phyloP scores from a whole-genome alignment of 805 yeast genomes.

The Groenewaldozyma salmanticensis region DNA sequence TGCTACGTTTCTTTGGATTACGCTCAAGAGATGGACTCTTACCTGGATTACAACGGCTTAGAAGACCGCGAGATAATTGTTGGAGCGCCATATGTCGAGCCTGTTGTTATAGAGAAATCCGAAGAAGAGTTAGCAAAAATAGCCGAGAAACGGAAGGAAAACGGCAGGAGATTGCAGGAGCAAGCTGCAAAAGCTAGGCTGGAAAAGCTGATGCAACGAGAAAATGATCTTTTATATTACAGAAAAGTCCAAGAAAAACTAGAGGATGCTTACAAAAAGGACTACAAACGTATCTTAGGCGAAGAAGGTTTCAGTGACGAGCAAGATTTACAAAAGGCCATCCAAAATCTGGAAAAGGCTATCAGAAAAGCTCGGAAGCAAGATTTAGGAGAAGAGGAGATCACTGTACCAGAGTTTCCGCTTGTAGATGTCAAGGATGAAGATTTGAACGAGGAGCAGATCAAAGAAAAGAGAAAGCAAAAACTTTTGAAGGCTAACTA shows the following conservation, averaged over 20 bases:
- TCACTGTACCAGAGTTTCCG: conserved; percentile 53
- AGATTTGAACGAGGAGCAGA: conserved; percentile 64
- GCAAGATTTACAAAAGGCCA: conserved; percentile 57
- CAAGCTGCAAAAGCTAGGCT: conserved; percentile 80
- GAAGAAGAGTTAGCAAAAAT: conserved; percentile 74
- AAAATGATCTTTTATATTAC: conserved; percentile 70
- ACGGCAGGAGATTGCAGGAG: conserved; percentile 81
- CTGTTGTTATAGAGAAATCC: conserved; percentile 55
- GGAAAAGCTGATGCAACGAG: conserved; percentile 72
- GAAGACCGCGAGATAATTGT: conserved; percentile 63
- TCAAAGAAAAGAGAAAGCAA: conserved; percentile 82
- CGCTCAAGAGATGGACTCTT: conserved; percentile 46
- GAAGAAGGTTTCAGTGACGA: conserved; percentile 74
- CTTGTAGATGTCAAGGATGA: conserved; percentile 78
- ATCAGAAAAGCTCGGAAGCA: conserved; percentile 57
- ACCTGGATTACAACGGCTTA: conserved; percentile 52
- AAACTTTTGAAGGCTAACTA: conserved; percentile 71
- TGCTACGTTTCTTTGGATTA: conserved; percentile 72
- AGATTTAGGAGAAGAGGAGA: conserved; percentile 46
- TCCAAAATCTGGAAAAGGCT: conserved; percentile 55
- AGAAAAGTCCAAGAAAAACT: conserved; percentile 43
- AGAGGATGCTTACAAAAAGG: conserved; percentile 36
- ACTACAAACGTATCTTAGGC: conserved; percentile 44
- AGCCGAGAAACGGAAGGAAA: conserved; percentile 72
- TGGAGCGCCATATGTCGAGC: conserved; percentile 70